These are phyloP conservation scores for Pseudogymnoascus sp. DNA, from an alignment of 2,329 filamentous ascomycete species.

Conservation along the genomic window DNA sequence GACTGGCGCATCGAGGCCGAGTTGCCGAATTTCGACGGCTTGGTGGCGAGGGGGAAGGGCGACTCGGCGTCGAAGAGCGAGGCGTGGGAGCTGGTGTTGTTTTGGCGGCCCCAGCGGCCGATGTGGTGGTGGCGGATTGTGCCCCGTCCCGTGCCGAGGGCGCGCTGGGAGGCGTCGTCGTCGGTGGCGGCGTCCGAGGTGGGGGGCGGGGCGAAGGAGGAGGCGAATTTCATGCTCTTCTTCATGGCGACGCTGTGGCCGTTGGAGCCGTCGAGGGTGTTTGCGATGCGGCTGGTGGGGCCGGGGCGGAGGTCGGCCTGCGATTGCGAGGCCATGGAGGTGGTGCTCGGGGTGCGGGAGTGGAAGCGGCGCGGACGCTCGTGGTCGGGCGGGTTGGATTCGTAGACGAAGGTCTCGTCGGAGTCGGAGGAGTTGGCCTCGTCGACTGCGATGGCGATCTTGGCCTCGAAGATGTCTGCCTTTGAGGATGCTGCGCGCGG, in stretches of 20 bases:
- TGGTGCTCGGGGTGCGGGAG: conserved; percentile 88
- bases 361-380: conserved; percentile 70
- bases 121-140: conserved; percentile 72
- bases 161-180: conserved; percentile 56
- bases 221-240: conserved; percentile 93
- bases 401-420: conserved; percentile 97
- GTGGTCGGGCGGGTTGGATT: conserved; percentile 80
- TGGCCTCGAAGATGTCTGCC: conserved; percentile 95
- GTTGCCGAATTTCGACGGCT: conserved; percentile 48
- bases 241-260: conserved; percentile 60
- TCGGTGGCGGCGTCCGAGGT: conserved; percentile 45
- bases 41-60: conserved; percentile 62
- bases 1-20: conserved; percentile 49
- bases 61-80: conserved; percentile 71
- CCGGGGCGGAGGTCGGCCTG: conserved; percentile 61
- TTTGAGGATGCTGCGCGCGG: conserved; percentile 69
- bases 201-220: conserved; percentile 43
- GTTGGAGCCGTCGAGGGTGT: conserved; percentile 58
- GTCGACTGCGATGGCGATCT: conserved; percentile 90
- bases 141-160: conserved; percentile 53
- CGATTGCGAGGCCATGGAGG: conserved; percentile 67
- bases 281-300: conserved; percentile 53
- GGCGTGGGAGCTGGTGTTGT: conserved; percentile 43
- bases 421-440: conserved; percentile 95
- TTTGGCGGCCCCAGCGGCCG: conserved; percentile 68